Conservation (phyloP, 2,329 filamentous ascomycete species). For the Blastomyces emzantsi region DNA sequence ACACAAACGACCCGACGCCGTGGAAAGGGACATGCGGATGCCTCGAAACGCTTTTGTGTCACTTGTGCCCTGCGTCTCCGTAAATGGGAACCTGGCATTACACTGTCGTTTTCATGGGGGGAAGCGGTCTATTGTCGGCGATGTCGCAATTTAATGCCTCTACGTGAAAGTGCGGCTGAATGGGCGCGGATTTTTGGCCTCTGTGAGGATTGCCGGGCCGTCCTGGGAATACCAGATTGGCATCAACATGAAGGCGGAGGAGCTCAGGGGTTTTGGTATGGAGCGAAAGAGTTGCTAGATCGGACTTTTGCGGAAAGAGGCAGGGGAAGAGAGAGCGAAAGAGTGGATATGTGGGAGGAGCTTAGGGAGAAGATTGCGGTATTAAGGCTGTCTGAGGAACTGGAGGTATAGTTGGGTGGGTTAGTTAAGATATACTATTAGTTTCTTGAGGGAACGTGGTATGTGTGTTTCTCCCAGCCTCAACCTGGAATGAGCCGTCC, state of each 20-base stretch:
- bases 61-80: slow-evolving; percentile 15
- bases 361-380: neutral
- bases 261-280: slow-evolving; percentile 3
- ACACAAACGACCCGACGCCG: slow-evolving; percentile 15
- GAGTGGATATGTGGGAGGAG: slow-evolving; percentile 2
- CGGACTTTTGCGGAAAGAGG: slow-evolving; percentile 1
- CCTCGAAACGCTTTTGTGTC: slow-evolving; percentile 17
- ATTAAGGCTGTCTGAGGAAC: neutral
- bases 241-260: slow-evolving; percentile 5
- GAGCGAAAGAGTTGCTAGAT: slow-evolving; percentile 6
- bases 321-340: neutral
- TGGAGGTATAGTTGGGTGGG: neutral
- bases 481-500: neutral
- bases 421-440: neutral
- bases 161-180: neutral
- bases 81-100: slow-evolving; percentile 17
- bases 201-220: slow-evolving; percentile 1
- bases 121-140: slow-evolving; percentile 6
- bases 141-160: neutral
- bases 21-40: slow-evolving; percentile 17
- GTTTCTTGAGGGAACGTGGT: neutral
- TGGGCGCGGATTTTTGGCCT: slow-evolving; percentile 6
- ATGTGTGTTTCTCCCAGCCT: neutral
- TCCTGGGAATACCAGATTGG: slow-evolving; percentile 1
- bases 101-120: slow-evolving; percentile 6